Base-by-base conservation (phyloP, 2,329 filamentous ascomycete species). In the Thielaviopsis musarum region DNA sequence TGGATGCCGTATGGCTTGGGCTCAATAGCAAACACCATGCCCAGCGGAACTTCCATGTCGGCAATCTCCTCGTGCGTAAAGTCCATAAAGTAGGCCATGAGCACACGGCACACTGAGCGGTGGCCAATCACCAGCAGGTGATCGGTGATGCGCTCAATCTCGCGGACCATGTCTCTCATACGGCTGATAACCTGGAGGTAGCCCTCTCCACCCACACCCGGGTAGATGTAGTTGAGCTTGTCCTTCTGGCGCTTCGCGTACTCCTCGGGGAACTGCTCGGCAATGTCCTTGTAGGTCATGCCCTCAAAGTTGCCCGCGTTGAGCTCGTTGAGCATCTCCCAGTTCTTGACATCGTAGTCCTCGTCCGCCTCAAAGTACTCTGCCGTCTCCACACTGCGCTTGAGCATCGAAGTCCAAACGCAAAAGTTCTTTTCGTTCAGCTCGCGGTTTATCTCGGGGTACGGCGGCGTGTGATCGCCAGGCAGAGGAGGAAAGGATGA, bases 1-100 rank as follows among this genome's bases (percentile, higher is more conserved):
- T 95, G 91, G 61, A 96, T 91, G 15, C 93, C 93, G 65, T 98
- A 98, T 0, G 93, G 93, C 77, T 96, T 96, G 38, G 93, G 93
- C 71, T 98, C 91, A 54, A 98, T 85, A 65, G 90, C 88, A 70
- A 95, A 98, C 7, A 96, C 77, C 77, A 95, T 91, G 19, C 93
- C 93, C 55, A 98, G 75, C 0, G 93, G 93, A 53, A 96, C 88
- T 68, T 97, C 91, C 63, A 98, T 80, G 66, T 96, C 89, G 13
- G 93, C 91, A 62, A 98, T 94, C 67, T 95, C 87, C 64, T 95
- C 85, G 41, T 91, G 79, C 56, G 87, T 90, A 58, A 97, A 76
- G 61, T 95, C 91, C 75, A 93, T 90, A 73, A 98, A 98, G 72
- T 98, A 98, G 1, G 91, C 91, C 71, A 98, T 84, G 62, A 98